Evolutionary conservation across 2,329 filamentous ascomycete species (phyloP).

Genomic region (Xylariaceae sp.): DNA sequence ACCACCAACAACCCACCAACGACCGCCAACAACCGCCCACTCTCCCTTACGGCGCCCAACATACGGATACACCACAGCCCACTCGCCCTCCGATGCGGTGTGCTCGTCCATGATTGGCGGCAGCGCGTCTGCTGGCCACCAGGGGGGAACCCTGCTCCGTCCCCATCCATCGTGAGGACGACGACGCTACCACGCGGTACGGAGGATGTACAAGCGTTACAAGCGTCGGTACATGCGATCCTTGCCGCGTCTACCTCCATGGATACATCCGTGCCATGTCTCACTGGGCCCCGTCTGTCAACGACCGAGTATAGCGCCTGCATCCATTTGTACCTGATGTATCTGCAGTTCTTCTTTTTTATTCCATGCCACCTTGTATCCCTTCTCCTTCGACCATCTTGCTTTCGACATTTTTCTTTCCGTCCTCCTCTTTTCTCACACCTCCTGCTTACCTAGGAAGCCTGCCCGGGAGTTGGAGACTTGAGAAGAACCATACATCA

Average conservation of each 20-base stretch:
- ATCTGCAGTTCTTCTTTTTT: neutral
- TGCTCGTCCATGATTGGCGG: conserved; percentile 13
- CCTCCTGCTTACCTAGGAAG: neutral
- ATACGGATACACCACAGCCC: conserved; percentile 1
- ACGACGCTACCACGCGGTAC: no score
- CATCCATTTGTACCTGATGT: neutral
- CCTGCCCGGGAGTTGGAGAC: neutral
- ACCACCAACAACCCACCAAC: neutral
- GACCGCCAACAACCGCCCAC: no score
- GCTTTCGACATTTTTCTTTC: neutral
- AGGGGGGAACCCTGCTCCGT: conserved; percentile 6
- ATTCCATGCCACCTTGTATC: neutral
- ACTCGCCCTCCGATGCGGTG: conserved; percentile 6
- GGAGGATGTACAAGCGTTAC: no score
- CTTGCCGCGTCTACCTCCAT: neutral
- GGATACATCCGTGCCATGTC: neutral
- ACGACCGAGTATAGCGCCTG: neutral
- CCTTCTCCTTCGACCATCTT: neutral
- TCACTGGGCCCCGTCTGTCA: neutral
- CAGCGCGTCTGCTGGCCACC: conserved; percentile 20
- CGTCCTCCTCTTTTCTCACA: neutral
- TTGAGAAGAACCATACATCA: neutral
- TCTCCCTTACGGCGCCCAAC: conserved; percentile 11
- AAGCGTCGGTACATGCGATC: conserved; percentile 1
- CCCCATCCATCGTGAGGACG: neutral